Evolutionary conservation across 345 rosid genomes (phyloP).

Genomic region (Microthlaspi erraticum): DNA sequence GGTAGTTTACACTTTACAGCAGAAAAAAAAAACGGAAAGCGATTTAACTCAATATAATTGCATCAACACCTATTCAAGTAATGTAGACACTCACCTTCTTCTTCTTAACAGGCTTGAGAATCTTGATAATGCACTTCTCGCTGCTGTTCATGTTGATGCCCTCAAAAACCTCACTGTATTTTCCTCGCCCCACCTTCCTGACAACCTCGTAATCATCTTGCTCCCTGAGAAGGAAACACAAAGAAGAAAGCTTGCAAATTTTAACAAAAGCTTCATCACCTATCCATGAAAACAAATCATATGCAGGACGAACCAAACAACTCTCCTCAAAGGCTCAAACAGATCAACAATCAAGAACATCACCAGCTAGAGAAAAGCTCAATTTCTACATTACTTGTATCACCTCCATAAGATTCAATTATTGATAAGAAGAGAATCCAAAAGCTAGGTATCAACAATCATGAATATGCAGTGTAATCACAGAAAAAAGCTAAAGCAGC

Average conservation of each 20-base stretch:
- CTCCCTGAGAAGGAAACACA: conserved; percentile 50
- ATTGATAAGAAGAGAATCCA: neutral
- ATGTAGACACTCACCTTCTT: conserved; percentile 61
- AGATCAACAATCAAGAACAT: conserved; percentile 18
- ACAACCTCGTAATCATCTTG: conserved; percentile 94
- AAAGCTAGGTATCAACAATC: conserved; percentile 5
- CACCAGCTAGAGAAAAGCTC: neutral
- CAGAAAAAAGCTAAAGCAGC: neutral
- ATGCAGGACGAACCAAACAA: neutral
- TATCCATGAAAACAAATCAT: neutral
- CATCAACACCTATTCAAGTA: neutral
- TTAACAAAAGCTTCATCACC: conserved; percentile 22
- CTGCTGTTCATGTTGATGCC: conserved; percentile 74
- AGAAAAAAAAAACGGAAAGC: neutral
- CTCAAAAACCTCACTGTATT: conserved; percentile 88
- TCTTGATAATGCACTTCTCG: conserved; percentile 78
- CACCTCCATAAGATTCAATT: conserved; percentile 1
- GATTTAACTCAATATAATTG: neutral
- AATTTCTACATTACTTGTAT: neutral
- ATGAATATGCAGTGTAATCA: neutral
- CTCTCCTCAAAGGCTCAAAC: neutral
- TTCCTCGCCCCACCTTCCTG: conserved; percentile 85
- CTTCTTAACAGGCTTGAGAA: conserved; percentile 91
- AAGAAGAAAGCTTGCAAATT: conserved; percentile 27
- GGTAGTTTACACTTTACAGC: neutral